Base-by-base conservation (phyloP, 2,329 filamentous ascomycete genomes). In the Clathrospora elynae region DNA sequence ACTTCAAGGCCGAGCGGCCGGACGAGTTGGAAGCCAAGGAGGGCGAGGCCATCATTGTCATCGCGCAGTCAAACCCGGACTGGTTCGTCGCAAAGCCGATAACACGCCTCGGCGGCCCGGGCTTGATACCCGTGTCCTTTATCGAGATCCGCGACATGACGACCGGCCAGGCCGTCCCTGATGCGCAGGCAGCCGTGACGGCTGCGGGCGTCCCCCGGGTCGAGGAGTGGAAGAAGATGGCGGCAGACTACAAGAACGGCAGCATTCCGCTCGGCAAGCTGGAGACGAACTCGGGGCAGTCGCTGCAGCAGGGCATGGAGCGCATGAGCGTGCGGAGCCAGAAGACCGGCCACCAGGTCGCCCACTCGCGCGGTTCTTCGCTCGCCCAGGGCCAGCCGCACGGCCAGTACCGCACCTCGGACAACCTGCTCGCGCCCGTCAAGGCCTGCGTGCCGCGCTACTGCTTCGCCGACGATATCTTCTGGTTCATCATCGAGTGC, bases 11-110 rank as follows among this genome's bases (percentile, higher is more conserved):
- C 1, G 92, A 97, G 72, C 78, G 92, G 43, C 88, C 90, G n/a
- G 93, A 99, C 70, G 93, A 99, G 73, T 74, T 99, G 45, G 91
- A 96, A 57, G 93, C 93, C 34, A 95, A 95, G 71, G 87, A 90
- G 32, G 92, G 91, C 44, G 93, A 99, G 73, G 89, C 91, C 38
- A 96, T 99, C 64, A 96, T 99, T 55, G 91, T 99, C 40, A 97
- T 97, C 67, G 93, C 93, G 30, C 93, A 97, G 71, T 97, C 92
- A 5, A 97, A 97, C 64, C 90, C 92, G 4, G 93, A 99, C 72
- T 99, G 93, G 93, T 97, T 97, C 65, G 92, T 99, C 49, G 93
- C 93, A 35, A 99, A 99, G 73, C 93, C 93, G n/a, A 99, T 99
- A 67, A 92, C 91, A 51, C 82, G 93, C 55, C 78, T 99, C n/a